Percentiles rank a stretch among this genome's conserved stretches.
Evolutionary conservation across 352 stramenopile species (phyloP).

Genomic region (Globisporangium echinulatum): DNA sequence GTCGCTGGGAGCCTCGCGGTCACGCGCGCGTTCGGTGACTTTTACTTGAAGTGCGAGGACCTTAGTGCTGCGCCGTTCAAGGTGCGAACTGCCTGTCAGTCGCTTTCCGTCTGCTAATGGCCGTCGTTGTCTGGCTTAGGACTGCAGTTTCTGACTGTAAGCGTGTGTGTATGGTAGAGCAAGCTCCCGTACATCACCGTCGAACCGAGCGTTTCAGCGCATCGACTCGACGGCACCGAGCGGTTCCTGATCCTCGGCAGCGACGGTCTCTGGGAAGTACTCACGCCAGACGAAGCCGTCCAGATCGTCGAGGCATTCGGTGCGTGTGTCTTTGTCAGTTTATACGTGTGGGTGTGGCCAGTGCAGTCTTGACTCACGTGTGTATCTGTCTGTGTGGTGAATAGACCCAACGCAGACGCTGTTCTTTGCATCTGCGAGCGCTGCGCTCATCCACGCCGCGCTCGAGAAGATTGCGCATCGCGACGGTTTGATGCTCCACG

Average conservation of each 20-base stretch:
- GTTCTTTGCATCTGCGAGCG: conserved; percentile 51
- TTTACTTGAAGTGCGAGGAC: conserved; percentile 90
- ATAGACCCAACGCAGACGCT: conserved; percentile 35
- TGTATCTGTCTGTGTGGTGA: neutral
- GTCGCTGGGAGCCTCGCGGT: conserved; percentile 89
- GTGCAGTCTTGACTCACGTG: neutral
- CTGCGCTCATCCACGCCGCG: conserved; percentile 58
- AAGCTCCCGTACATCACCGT: conserved; percentile 78
- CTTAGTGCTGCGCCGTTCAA: conserved; percentile 91
- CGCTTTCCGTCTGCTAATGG: neutral
- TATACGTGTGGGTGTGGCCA: too few relatives aligned
- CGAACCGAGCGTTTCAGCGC: conserved; percentile 48
- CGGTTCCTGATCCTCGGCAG: conserved; percentile 75
- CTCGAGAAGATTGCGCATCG: conserved; percentile 65
- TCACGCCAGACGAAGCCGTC: conserved; percentile 55
- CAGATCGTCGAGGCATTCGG: conserved; percentile 66
- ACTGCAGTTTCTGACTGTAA: too few relatives aligned
- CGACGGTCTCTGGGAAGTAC: conserved; percentile 79
- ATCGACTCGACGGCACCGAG: conserved; percentile 47
- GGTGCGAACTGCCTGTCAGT: conserved; percentile 35
- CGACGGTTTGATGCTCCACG: conserved; percentile 63
- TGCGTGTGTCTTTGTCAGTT: conserved; percentile 12
- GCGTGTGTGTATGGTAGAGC: conserved; percentile 24
- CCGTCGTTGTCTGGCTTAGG: too few relatives aligned
- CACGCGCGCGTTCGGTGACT: conserved; percentile 89